Evolutionary conservation across 148 eudicot species (phyloP).

Genomic region (Nyssa sinensis): DNA sequence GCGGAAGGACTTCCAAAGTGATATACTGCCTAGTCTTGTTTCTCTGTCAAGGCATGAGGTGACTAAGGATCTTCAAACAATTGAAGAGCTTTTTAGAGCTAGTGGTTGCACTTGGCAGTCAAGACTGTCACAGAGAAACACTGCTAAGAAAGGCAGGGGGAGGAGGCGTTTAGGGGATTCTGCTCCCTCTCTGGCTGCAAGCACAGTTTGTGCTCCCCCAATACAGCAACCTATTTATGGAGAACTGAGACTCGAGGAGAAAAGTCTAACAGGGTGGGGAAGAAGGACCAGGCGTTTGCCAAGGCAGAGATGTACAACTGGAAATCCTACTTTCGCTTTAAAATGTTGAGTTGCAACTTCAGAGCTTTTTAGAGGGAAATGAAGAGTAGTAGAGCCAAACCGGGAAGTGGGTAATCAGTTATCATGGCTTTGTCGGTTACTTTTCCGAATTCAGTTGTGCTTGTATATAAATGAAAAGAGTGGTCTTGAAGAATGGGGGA

Average conservation of each 20-base stretch:
- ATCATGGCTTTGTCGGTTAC: not conserved
- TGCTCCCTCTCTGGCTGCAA: not conserved
- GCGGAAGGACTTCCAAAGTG: constrained; percentile 43
- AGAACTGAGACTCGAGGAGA: constrained; percentile 22
- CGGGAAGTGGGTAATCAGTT: not conserved
- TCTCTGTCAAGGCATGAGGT: constrained; percentile 40
- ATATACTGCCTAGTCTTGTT: constrained; percentile 40
- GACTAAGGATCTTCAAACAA: constrained; percentile 37
- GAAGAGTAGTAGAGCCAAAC: not conserved
- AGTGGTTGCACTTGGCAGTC: constrained; percentile 25
- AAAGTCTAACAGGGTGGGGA: constrained; percentile 41
- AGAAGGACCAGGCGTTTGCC: constrained; percentile 44
- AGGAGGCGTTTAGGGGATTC: constrained; percentile 19
- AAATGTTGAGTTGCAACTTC: constrained; percentile 13
- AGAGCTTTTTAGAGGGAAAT: not conserved
- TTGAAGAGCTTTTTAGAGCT: constrained; percentile 35
- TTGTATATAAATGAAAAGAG: not conserved
- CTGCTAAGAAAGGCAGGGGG: constrained; percentile 24
- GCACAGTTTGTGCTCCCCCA: constrained; percentile 1
- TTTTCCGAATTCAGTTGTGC: not conserved
- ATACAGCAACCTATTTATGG: constrained; percentile 9
- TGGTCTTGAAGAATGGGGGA: not conserved
- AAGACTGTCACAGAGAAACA: constrained; percentile 20
- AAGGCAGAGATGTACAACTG: constrained; percentile 30
- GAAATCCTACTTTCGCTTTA: constrained; percentile 13